Evolutionary conservation across 2,329 filamentous ascomycete species (phyloP).

Genomic region (Fusarium coffeatum): DNA sequence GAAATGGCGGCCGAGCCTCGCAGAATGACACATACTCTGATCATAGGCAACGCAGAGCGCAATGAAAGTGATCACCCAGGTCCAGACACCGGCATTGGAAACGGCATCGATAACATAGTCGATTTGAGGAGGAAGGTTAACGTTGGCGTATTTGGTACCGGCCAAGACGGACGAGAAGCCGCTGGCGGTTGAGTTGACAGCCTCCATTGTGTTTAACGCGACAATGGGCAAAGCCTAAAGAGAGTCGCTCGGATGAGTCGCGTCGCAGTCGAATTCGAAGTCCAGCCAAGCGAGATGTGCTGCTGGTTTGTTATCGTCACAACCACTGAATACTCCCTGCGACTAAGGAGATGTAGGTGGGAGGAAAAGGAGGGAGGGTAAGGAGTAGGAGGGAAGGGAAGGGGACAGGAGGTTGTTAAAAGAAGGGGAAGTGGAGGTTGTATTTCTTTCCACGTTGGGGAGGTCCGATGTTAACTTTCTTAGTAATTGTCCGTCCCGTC

Average conservation of each 20-base stretch:
- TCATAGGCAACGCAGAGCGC: conserved; percentile 83
- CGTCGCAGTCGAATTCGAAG: conserved; percentile 25
- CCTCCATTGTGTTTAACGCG: conserved; percentile 57
- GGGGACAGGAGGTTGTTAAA: conserved; percentile 16
- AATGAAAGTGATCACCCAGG: conserved; percentile 76
- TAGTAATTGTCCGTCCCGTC: conserved; percentile 34
- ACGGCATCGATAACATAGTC: conserved; percentile 66
- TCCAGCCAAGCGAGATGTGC: conserved; percentile 18
- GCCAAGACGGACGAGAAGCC: conserved; percentile 75
- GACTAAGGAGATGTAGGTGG: conserved; percentile 11
- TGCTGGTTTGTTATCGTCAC: conserved; percentile 17
- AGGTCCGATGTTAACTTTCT: conserved; percentile 18
- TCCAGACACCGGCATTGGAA: conserved; percentile 68
- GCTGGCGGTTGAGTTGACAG: conserved; percentile 72
- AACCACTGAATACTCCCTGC: conserved; percentile 35
- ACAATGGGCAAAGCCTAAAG: conserved; percentile 11
- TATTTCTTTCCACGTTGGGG: conserved; percentile 22
- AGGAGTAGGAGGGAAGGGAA: conserved; percentile 1
- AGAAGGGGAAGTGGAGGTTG: conserved; percentile 32
- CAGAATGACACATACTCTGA: conserved; percentile 75
- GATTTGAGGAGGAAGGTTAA: conserved; percentile 66
- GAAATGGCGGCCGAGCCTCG: not conserved
- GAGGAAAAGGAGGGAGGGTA: conserved; percentile 5
- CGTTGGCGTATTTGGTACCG: conserved; percentile 64
- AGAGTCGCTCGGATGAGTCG: conserved; percentile 1